Evolutionary conservation across 768 basidiomycete species (phyloP), one percentile per base, ranked within the genome.

Genomic region (Russula lepida): DNA sequence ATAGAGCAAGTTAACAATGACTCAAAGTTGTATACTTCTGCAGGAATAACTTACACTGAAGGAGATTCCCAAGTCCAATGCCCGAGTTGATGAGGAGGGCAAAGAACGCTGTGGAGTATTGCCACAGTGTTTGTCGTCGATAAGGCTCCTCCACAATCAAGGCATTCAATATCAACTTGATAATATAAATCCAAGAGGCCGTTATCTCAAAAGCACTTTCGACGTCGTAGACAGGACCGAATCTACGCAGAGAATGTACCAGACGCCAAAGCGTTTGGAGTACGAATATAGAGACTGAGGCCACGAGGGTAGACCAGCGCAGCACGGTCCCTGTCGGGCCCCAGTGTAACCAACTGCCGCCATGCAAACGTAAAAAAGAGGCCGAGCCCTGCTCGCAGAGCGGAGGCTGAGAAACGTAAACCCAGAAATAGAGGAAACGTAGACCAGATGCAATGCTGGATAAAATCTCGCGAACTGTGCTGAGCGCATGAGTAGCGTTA

Each of bases 361-460:
- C 83, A 66, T 88, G 35, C 37, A 60, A 43, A 1, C 64, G 50
- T 25, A 59, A 47, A 21, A 62, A 60, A 21, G 63, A 58, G 49
- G 54, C 54, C 27, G 66, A 65, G 21, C 59, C 69, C 19, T 63
- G 68, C 59, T 80, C 81, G 61, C 72, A 76, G 35, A 70, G 70
- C n/a, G 86, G 84, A 52, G 83, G 77, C 59, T 77, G 76, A 17
- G 81, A 78, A 44, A 85, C 83, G 61, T 84, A 81, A 41, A 72
- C 73, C 89, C 89, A 91, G 63, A 83, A 83, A 68, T 84, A 89
- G 17, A 89, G 68, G 67, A 83, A 83, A 39, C 84, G 78, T 46
- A 82, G 73, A 5, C 83, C 84, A 46, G 79, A 69, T 11, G 86
- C 81, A 23, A 88, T 65, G 12, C 83, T 75, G 60, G 84, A 75